Percentiles rank a stretch among this genome's conserved stretches.
Conservation (phyloP, 495 filamentous ascomycete genomes). For the Immersiella caudata region DNA sequence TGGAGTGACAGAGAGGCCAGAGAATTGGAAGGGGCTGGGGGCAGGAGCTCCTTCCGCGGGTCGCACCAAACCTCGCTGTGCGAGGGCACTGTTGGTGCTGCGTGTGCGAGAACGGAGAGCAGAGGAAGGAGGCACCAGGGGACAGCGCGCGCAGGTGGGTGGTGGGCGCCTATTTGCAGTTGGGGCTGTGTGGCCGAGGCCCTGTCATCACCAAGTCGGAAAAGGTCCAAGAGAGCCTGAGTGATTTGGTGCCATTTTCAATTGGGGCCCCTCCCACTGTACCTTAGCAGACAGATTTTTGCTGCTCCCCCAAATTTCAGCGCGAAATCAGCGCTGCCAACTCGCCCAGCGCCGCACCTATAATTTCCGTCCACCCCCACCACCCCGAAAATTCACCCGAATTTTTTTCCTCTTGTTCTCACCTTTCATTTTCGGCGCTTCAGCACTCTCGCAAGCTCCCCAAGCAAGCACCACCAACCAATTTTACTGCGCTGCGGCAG, state of each 20-base stretch:
- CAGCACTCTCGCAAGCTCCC: slow-evolving; percentile 27
- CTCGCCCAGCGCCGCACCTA: slow-evolving; percentile 32
- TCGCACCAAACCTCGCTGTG: slow-evolving; percentile 28
- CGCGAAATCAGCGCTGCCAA: slow-evolving; percentile 38
- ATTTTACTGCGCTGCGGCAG: slow-evolving; percentile 22
- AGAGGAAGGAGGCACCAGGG: slow-evolving; percentile 1
- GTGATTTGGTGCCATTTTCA: slow-evolving; percentile 29
- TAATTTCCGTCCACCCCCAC: slow-evolving; percentile 37
- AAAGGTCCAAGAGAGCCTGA: slow-evolving; percentile 8
- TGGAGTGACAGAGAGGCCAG: slow-evolving; percentile 20
- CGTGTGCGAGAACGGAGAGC: slow-evolving; percentile 23
- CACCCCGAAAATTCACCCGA: slow-evolving; percentile 36
- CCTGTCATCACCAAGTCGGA: slow-evolving; percentile 9
- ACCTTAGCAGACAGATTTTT: slow-evolving; percentile 33
- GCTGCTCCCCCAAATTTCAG: slow-evolving; percentile 31
- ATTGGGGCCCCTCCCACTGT: slow-evolving; percentile 23
- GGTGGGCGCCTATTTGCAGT: slow-evolving; percentile 26
- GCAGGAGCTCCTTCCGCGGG: slow-evolving; percentile 7
- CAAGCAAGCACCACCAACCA: slow-evolving; percentile 32
- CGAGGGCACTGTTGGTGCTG: slow-evolving; percentile 25
- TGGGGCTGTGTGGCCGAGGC: slow-evolving; percentile 18
- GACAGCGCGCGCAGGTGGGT: slow-evolving; percentile 5
- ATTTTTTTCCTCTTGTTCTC: slow-evolving; percentile 40
- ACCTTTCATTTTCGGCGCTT: slow-evolving; percentile 37
- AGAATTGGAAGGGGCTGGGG: slow-evolving; percentile 15